Conservation (phyloP, 768 basidiomycete genomes). For the Xerocomus potaroensis region DNA sequence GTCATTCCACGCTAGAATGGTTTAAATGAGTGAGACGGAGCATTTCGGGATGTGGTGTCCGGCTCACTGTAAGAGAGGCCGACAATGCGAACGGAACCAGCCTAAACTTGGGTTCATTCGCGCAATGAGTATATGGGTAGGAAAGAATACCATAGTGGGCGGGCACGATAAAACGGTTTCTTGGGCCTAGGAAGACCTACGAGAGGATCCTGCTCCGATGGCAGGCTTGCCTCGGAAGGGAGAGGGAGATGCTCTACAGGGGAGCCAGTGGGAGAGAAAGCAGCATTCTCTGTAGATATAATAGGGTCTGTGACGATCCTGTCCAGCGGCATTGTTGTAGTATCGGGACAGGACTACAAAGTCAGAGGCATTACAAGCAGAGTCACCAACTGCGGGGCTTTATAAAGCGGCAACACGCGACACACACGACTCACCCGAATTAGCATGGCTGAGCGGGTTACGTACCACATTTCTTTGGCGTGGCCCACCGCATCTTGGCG, state of each 20-base stretch:
- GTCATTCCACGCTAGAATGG: slow-evolving; percentile 68
- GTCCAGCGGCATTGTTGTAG: slow-evolving; percentile 23
- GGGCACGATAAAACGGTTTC: slow-evolving; percentile 48
- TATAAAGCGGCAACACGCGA: slow-evolving; percentile 25
- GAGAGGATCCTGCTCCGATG: slow-evolving; percentile 33
- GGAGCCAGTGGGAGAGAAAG: slow-evolving; percentile 24
- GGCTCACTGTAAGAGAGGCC: slow-evolving; percentile 61
- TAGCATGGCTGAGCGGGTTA: slow-evolving; percentile 12
- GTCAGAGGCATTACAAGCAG: slow-evolving; percentile 8
- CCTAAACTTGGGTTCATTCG: slow-evolving; percentile 38
- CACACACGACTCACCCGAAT: slow-evolving; percentile 11
- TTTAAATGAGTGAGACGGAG: neutral
- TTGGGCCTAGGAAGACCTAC: slow-evolving; percentile 24
- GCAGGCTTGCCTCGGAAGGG: slow-evolving; percentile 6
- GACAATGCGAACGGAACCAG: slow-evolving; percentile 66
- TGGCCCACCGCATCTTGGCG: slow-evolving; percentile 6
- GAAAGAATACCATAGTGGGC: slow-evolving; percentile 41
- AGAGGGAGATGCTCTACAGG: slow-evolving; percentile 20
- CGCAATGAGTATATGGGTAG: neutral
- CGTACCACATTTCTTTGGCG: slow-evolving; percentile 16
- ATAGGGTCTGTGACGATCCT: slow-evolving; percentile 32
- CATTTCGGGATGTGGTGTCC: neutral
- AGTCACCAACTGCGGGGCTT: slow-evolving; percentile 5
- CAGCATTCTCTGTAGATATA: slow-evolving; percentile 31
- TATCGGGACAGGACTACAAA: neutral